Conservation (phyloP, 768 basidiomycete genomes). For the Cyclocybe cylindracea region DNA sequence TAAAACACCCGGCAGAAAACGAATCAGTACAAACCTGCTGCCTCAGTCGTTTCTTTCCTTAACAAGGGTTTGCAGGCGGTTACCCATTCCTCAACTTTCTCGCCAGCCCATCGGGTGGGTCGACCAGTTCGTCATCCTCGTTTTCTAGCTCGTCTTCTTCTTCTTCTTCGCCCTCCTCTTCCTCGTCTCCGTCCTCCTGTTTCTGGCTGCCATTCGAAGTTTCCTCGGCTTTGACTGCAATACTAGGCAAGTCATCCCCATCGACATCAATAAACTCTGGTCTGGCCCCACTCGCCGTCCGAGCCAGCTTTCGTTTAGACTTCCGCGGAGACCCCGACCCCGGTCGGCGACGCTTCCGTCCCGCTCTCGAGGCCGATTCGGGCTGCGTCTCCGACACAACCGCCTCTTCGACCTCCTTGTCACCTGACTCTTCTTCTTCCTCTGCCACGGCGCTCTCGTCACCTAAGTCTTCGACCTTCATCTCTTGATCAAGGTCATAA, state of each 20-base stretch:
- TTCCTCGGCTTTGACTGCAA: too few relatives aligned
- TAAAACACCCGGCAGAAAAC: neutral
- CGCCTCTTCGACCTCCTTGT: neutral
- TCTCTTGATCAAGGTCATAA: neutral
- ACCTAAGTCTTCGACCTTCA: neutral
- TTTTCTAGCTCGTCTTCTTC: constrained; percentile 1
- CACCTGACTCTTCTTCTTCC: constrained; percentile 1
- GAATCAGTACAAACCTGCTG: constrained; percentile 2
- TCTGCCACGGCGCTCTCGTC: neutral
- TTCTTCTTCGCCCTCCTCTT: constrained; percentile 6
- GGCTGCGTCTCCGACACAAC: neutral
- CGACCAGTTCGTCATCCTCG: neutral
- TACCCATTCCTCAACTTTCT: constrained; percentile 7
- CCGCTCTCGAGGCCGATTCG: too few relatives aligned
- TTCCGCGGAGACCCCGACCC: too few relatives aligned
- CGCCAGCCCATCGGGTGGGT: constrained; percentile 2
- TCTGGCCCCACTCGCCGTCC: too few relatives aligned
- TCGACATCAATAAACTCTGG: too few relatives aligned
- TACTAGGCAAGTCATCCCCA: too few relatives aligned
- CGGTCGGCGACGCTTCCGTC: too few relatives aligned
- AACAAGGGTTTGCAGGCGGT: constrained; percentile 5
- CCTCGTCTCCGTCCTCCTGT: neutral
- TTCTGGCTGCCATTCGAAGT: too few relatives aligned
- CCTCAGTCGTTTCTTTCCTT: constrained; percentile 10
- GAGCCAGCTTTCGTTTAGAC: too few relatives aligned